Evolutionary conservation across 768 basidiomycete genomes (phyloP).

Genomic region (Mycena amicta): DNA sequence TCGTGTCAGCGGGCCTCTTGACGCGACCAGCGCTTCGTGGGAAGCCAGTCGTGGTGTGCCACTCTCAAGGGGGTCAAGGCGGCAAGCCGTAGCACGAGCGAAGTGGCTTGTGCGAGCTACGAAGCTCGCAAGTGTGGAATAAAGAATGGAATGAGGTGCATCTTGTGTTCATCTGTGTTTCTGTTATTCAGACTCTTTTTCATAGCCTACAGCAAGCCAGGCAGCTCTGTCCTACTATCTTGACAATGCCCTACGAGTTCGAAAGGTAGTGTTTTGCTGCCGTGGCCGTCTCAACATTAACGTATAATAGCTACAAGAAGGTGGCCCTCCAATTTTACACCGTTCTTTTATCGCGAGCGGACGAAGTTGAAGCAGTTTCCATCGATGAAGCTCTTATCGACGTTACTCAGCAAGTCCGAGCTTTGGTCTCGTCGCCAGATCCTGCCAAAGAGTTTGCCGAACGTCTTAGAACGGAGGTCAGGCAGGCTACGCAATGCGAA

Average conservation of each 20-base stretch:
- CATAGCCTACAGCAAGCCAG: slow-evolving; percentile 77
- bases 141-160: slow-evolving; percentile 92
- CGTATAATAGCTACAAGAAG: slow-evolving; percentile 72
- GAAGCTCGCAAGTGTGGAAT: slow-evolving; percentile 89
- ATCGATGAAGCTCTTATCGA: slow-evolving; percentile 96
- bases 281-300: neutral
- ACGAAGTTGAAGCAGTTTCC: slow-evolving; percentile 92
- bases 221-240: slow-evolving; percentile 69
- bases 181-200: slow-evolving; percentile 2
- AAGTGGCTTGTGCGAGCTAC: slow-evolving; percentile 93
- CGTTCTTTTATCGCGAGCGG: slow-evolving; percentile 85
- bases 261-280: slow-evolving; percentile 54
- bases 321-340: slow-evolving; percentile 89
- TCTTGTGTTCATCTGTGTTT: neutral
- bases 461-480: slow-evolving; percentile 75
- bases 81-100: slow-evolving; percentile 83
- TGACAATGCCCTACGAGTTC: slow-evolving; percentile 93
- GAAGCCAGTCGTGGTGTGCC: slow-evolving; percentile 93
- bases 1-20: slow-evolving; percentile 88
- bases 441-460: slow-evolving; percentile 81
- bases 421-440: slow-evolving; percentile 39
- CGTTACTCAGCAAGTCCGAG: slow-evolving; percentile 50
- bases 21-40: slow-evolving; percentile 81
- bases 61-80: slow-evolving; percentile 79
- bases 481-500: slow-evolving; percentile 82